Base-by-base conservation (phyloP, 352 stramenopile species). In the Hyphochytrium catenoides region DNA sequence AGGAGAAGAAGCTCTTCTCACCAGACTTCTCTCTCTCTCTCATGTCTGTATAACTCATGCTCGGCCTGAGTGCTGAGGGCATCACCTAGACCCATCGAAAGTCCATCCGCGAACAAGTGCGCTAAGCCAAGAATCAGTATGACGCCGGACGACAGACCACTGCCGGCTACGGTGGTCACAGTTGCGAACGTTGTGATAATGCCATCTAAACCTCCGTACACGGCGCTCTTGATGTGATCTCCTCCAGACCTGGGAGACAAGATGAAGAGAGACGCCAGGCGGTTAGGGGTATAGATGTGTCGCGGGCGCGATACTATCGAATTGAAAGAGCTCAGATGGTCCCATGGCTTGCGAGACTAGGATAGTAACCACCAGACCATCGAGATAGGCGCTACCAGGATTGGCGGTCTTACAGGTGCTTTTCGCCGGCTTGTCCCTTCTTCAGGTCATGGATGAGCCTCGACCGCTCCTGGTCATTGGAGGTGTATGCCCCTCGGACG, bases 151-250 rank as follows among this genome's bases (percentile, higher is more conserved):
- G 66, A 59, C 30, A 94, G 58, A 0, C 61, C 62, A 23, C 75
- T 88, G 41, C 82, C 85, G 0, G 83, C 83, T 15, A 87, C 75
- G 14, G 75, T 87, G 38, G 78, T 85, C 9, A 95, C 78, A 26
- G 91, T 94, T 11, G 82, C 83, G 55, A 94, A 94, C 0, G 76
- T 91, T 16, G 83, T 94, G 43, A 95, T 79, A 51, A 94, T 94
- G 22, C 82, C 85, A 47, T 95, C 85, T n/a, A 95, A 61, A 11
- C 81, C 84, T 38, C 82, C 82, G 57, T 94, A 94, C 27, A 95
- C 86, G 0, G 58, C 64, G 40, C 62, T 76, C 48, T 82, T 82
- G 51, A 82, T 82, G 52, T 76, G 47, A 26, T 60, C 64, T 8
- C 67, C n/a, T n/a, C n/a, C n/a, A n/a, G n/a, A n/a, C n/a, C n/a